Evolutionary conservation across 78 protist genomes (phyloP), one percentile per base, ranked within the genome.

Genomic region (Dictyostelium purpureum): DNA sequence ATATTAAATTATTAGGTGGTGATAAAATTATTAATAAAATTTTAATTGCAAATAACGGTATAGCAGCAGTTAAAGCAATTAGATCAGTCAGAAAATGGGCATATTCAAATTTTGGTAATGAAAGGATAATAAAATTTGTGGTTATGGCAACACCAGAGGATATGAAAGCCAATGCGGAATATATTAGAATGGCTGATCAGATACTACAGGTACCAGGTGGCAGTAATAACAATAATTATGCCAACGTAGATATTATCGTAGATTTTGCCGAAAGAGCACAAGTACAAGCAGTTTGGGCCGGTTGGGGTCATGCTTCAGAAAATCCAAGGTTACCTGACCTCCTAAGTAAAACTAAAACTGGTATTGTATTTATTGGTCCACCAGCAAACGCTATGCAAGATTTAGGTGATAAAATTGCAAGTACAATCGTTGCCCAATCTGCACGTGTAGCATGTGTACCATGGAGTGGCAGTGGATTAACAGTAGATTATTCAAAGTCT

Each of bases 271-370:
- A 75, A 75, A 38, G 95, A 5, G 88, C 90, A 16, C 71, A 65
- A 1, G 90, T 95, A 9, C 96, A 98, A 21, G 99, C 99, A 4
- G 98, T 98, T 28, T 98, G 98, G 98, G 97, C 99, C 0, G 99
- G 99, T 9, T 99, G 99, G 99, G 99, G 99, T 19, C 99, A 99
- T 47, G 99, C 99, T 5, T 90, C 97, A 0, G 99, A 99, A 81
- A 99, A 99, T 74, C 99, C 99, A 7, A 71, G 75, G 57, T 95
- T 98, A 4, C 99, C 99, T n/a, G 85, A 79, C 11, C 43, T 56
- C 10, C 94, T 97, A 1, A 40, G 6, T 21, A 45, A 28, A 21
- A 31, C 61, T 0, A 65, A 45, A 75, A 59, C 80, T 26, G 56
- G 51, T 9, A 97, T 98, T 38, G 85, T 80, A 31, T 98, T 96